phyloP scores from a whole-genome alignment of 352 stramenopile species.

The Phytophthora rubi region DNA sequence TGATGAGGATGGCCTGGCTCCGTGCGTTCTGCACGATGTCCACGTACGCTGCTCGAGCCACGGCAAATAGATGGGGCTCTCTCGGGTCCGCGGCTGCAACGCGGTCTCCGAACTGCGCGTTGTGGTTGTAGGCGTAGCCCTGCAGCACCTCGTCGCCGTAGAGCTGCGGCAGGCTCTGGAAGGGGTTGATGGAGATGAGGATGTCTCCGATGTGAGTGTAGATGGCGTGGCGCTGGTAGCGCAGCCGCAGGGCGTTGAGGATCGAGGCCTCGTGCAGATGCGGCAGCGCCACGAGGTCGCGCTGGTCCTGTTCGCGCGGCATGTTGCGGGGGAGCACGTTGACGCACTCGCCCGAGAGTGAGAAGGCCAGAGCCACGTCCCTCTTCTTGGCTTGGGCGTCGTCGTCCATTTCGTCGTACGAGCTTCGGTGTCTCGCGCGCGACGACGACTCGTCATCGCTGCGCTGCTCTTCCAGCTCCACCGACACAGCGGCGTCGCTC shows the following conservation, averaged over 20 bases:
- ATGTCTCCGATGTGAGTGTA: conserved; percentile 91
- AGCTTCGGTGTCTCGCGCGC: conserved; percentile 14
- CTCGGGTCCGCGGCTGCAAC: conserved; percentile 13
- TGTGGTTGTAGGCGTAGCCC: conserved; percentile 49
- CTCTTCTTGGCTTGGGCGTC: conserved; percentile 16
- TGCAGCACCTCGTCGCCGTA: conserved; percentile 65
- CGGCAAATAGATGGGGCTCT: conserved; percentile 77
- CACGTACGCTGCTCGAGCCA: conserved; percentile 74
- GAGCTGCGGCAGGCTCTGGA: conserved; percentile 73
- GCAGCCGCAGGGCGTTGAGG: conserved; percentile 74
- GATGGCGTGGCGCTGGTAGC: conserved; percentile 83
- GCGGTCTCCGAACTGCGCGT: conserved; percentile 17
- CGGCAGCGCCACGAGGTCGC: conserved; percentile 80
- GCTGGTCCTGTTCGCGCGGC: conserved; percentile 65
- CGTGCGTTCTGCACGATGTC: conserved; percentile 70
- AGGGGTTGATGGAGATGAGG: conserved; percentile 88
- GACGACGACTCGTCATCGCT: conserved; percentile 11
- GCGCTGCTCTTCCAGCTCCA: conserved; percentile 32
- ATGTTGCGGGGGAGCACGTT: conserved; percentile 82
- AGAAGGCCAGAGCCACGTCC: conserved; percentile 49
- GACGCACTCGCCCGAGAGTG: conserved; percentile 52
- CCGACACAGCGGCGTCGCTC: conserved; percentile 15
- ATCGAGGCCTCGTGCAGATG: conserved; percentile 89
- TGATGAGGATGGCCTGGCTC: conserved; percentile 89
- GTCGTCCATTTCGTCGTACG: conserved; percentile 21